Evolutionary conservation across 2,329 filamentous ascomycete species (phyloP).

Genomic region (Xylariaceae sp.): DNA sequence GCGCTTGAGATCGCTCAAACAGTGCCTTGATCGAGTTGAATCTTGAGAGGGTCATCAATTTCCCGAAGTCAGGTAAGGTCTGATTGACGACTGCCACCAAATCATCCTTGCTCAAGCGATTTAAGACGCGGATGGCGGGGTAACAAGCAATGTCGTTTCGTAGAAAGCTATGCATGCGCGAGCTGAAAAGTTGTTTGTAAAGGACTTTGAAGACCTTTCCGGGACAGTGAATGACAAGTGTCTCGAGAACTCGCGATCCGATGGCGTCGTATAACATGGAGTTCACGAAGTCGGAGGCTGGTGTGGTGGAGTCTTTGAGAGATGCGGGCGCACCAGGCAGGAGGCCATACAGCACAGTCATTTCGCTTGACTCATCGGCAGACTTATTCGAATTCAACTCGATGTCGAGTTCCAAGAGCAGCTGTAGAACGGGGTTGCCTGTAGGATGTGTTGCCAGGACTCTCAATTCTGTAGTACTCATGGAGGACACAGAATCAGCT

Average conservation of each 20-base stretch:
- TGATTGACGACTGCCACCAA: slow-evolving; percentile 67
- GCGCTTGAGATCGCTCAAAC: slow-evolving; percentile 75
- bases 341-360: slow-evolving; percentile 67
- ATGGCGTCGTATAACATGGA: slow-evolving; percentile 85
- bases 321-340: slow-evolving; percentile 71
- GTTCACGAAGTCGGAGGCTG: slow-evolving; percentile 73
- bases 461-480: slow-evolving; percentile 77
- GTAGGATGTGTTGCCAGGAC: slow-evolving; percentile 84
- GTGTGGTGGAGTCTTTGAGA: slow-evolving; percentile 67
- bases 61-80: slow-evolving; percentile 68
- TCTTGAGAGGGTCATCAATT: slow-evolving; percentile 69
- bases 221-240: slow-evolving; percentile 73
- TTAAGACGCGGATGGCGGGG: slow-evolving; percentile 76
- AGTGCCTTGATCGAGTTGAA: slow-evolving; percentile 76
- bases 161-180: slow-evolving; percentile 73
- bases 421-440: slow-evolving; percentile 88
- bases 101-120: slow-evolving; percentile 82
- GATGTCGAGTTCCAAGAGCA: slow-evolving; percentile 83
- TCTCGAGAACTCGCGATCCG: slow-evolving; percentile 85
- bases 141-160: slow-evolving; percentile 90
- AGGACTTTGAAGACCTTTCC: slow-evolving; percentile 89
- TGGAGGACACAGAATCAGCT: slow-evolving; percentile 64
- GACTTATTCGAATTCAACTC: slow-evolving; percentile 66
- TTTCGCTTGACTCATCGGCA: slow-evolving; percentile 32
- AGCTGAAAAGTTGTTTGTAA: slow-evolving; percentile 74